These are phyloP conservation scores for Aspergillus nidulans DNA, from an alignment of 495 filamentous ascomycete genomes.

Conservation along the genomic window DNA sequence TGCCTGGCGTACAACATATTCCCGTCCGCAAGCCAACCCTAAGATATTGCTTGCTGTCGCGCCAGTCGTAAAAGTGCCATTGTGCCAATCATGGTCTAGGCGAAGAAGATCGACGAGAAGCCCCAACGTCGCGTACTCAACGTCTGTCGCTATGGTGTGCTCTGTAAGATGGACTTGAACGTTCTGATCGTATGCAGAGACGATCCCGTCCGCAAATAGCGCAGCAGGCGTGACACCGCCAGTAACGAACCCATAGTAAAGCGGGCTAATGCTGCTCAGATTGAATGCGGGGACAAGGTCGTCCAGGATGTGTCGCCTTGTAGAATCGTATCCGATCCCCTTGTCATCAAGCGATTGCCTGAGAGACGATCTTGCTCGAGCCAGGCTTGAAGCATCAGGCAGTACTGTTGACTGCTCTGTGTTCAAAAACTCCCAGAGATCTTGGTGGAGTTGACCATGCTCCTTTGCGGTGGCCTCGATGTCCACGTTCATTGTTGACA, in stretches of 20 bases:
- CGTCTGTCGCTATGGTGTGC: conserved; percentile 66
- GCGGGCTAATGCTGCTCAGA: conserved; percentile 52
- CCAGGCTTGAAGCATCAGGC: conserved; percentile 28
- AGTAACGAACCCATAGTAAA: conserved; percentile 87
- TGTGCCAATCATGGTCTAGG: conserved; percentile 49
- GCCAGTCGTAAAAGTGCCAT: conserved; percentile 78
- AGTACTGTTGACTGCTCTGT: conserved; percentile 32
- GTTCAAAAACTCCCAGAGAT: conserved; percentile 35
- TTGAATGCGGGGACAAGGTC: conserved; percentile 66
- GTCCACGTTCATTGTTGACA: conserved; percentile 8
- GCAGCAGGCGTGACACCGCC: conserved; percentile 80
- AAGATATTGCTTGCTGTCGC: conserved; percentile 83
- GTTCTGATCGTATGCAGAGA: conserved; percentile 75
- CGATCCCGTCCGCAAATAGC: conserved; percentile 76
- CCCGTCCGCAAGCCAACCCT: conserved; percentile 72
- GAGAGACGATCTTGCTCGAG: conserved; percentile 37
- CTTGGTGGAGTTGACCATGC: conserved; percentile 24
- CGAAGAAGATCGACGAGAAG: conserved; percentile 65
- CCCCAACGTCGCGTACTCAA: conserved; percentile 66
- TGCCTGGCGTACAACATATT: conserved; percentile 53
- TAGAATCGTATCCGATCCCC: conserved; percentile 43
- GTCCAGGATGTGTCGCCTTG: conserved; percentile 48
- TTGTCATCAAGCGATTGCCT: conserved; percentile 31
- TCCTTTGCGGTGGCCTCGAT: conserved; percentile 11
- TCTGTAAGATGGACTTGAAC: conserved; percentile 77